Evolutionary conservation across 495 filamentous ascomycete species (phyloP).

Genomic region (Choiromyces venosus): DNA sequence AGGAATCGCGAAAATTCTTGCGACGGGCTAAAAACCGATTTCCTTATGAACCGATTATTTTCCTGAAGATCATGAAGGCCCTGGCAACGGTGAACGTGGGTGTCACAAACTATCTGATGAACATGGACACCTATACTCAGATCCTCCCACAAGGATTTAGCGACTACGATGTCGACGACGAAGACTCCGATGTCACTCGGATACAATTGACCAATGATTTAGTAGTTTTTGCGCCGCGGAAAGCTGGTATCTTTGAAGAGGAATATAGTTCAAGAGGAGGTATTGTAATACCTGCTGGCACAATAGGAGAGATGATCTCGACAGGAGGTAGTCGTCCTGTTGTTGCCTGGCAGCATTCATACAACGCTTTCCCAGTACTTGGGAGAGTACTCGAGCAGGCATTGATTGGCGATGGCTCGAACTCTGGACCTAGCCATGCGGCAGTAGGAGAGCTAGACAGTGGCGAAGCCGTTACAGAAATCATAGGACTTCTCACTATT

Average conservation of each 20-base stretch:
- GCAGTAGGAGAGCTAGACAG: slow-evolving; percentile 41
- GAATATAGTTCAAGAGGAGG: slow-evolving; percentile 41
- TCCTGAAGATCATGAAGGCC: slow-evolving; percentile 61
- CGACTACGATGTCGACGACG: slow-evolving; percentile 66
- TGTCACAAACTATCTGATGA: slow-evolving; percentile 53
- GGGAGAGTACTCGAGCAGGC: slow-evolving; percentile 63
- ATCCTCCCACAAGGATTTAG: slow-evolving; percentile 58
- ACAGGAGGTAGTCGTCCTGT: slow-evolving; percentile 48
- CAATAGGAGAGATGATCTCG: slow-evolving; percentile 60
- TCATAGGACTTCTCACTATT: slow-evolving; percentile 58
- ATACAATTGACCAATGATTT: slow-evolving; percentile 53
- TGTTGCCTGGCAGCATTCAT: slow-evolving; percentile 62
- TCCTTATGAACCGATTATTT: slow-evolving; percentile 80
- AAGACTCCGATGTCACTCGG: slow-evolving; percentile 75
- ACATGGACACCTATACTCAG: slow-evolving; percentile 67
- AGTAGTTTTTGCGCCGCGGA: slow-evolving; percentile 49
- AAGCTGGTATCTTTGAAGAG: slow-evolving; percentile 36
- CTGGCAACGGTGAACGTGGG: slow-evolving; percentile 48
- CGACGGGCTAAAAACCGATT: slow-evolving; percentile 62
- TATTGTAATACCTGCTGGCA: slow-evolving; percentile 56
- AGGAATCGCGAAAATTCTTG: slow-evolving; percentile 28
- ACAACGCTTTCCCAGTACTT: slow-evolving; percentile 71
- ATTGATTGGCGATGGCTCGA: slow-evolving; percentile 43
- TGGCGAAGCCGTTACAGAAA: slow-evolving; percentile 55
- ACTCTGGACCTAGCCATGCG: slow-evolving; percentile 19